Conservation (phyloP, 1,284 basidiomycete species). For the Afroboletus lepidellus region DNA sequence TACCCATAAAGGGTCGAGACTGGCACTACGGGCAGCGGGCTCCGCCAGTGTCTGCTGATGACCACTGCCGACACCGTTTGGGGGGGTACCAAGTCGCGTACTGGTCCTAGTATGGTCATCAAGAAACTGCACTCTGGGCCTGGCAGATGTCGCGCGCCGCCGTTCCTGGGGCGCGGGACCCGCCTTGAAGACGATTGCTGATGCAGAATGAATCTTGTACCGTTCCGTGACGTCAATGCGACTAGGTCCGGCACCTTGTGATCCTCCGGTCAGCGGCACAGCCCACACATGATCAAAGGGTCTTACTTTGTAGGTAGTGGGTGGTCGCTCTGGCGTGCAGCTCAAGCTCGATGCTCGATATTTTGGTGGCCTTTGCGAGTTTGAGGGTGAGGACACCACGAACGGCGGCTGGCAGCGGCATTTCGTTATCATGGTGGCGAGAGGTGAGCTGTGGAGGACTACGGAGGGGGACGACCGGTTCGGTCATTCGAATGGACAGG, state of each 20-base stretch:
- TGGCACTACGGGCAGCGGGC: conserved; percentile 11
- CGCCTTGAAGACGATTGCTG: conserved; percentile 74
- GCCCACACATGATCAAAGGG: not conserved
- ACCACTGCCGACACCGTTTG: not conserved
- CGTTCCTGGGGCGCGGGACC: conserved; percentile 19
- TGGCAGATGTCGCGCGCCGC: conserved; percentile 8
- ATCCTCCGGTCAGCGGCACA: conserved; percentile 18
- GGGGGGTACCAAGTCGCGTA: not conserved
- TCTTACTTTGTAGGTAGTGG: conserved; percentile 82
- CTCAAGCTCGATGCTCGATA: conserved; percentile 83
- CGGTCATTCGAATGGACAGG: conserved; percentile 70
- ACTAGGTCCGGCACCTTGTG: conserved; percentile 72
- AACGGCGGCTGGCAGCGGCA: conserved; percentile 73
- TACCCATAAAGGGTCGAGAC: conserved; percentile 11
- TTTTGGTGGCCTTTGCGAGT: conserved; percentile 80
- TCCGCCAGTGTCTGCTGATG: not conserved
- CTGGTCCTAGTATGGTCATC: not conserved
- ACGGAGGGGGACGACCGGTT: conserved; percentile 80
- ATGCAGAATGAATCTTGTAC: conserved; percentile 72
- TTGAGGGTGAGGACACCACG: conserved; percentile 85
- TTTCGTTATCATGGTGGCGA: conserved; percentile 41
- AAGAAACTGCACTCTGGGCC: conserved; percentile 13
- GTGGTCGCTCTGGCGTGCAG: conserved; percentile 68
- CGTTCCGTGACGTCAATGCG: conserved; percentile 82
- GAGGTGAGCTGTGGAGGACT: conserved; percentile 39